Evolutionary conservation across 176 grass and related monocot genomes (phyloP), one percentile per base, ranked within the genome.

Genomic region (Microstegium vimineum): DNA sequence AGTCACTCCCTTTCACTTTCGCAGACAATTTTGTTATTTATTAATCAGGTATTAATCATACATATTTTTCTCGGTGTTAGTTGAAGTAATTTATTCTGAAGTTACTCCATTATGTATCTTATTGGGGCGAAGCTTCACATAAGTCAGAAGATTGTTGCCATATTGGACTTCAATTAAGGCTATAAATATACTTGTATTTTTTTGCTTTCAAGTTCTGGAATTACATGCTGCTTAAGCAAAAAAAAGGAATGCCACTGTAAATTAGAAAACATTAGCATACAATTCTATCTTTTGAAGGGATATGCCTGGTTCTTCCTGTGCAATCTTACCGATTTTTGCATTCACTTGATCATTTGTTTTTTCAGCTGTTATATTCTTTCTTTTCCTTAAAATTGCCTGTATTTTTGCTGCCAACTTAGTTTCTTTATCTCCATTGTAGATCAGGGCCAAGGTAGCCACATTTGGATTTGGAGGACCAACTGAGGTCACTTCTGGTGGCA

Each of bases 391-490:
- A 82, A 31, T 18, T 3, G 5, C 12, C 40, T 46, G 13, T n/a
- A 66, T 76, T 71, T 62, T 85, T 75, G 10, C 27, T 25, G 37
- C 30, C 8, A 41, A 27, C 16, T 15, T 61, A 59, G 12, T 30
- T 46, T 67, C 8, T 37, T 42, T 28, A 16, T 78, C 20, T 31
- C 17, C 59, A 79, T 62, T 87, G 65, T 80, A 95, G 96, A 88
- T 93, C 62, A 93, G 93, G 47, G 71, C 93, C 80, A 95, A 93
- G 76, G 84, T 99, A 41, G 82, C 76, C 67, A 95, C 96, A 10
- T 99, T 99, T 89, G 93, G 90, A 72, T 99, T 95, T 90, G 93
- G 96, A 62, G 96, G 93, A 13, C 91, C 96, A 85, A 82, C 57
- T 5, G 96, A 99, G 87, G 96, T 99, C 64, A 99, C 93, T 47